Conservation (phyloP, 2,329 filamentous ascomycete genomes). For the Exophiala calicioides region DNA sequence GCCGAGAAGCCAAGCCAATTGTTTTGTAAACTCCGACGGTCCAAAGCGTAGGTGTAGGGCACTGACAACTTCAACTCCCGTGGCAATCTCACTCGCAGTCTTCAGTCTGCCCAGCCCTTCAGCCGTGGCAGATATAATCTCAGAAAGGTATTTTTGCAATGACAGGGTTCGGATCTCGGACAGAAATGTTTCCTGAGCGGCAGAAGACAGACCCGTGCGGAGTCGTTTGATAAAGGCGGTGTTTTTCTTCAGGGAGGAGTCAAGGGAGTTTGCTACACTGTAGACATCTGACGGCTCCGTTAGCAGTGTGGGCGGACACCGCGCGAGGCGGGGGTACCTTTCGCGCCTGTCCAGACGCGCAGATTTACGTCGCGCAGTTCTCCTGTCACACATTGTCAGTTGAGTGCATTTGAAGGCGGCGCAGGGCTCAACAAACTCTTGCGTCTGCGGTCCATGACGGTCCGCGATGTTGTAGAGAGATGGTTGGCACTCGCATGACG, state of each 20-base stretch:
- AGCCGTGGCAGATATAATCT: constrained; percentile 93
- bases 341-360: constrained; percentile 84
- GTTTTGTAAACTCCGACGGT: constrained; percentile 83
- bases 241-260: constrained; percentile 96
- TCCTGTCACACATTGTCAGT: constrained; percentile 56
- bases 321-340: constrained; percentile 56
- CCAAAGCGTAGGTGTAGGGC: constrained; percentile 96
- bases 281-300: constrained; percentile 67
- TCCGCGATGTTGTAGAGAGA: constrained; percentile 28
- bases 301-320: constrained; percentile 8
- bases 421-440: constrained; percentile 47
- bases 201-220: constrained; percentile 79
- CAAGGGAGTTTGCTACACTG: constrained; percentile 73
- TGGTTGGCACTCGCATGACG: constrained; percentile 31
- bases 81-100: constrained; percentile 84
- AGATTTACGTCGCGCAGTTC: constrained; percentile 87
- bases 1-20: constrained; percentile 88
- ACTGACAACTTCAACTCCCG: constrained; percentile 88
- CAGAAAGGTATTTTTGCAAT: constrained; percentile 93
- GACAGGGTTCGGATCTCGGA: constrained; percentile 88
- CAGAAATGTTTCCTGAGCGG: constrained; percentile 79
- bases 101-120: constrained; percentile 92
- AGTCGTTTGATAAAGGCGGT: constrained; percentile 97
- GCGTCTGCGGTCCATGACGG: constrained; percentile 50
- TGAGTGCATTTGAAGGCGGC: not conserved